These are phyloP conservation scores for Plasmodium ovale DNA, from an alignment of 169 alveolate species.

Conservation along the genomic window DNA sequence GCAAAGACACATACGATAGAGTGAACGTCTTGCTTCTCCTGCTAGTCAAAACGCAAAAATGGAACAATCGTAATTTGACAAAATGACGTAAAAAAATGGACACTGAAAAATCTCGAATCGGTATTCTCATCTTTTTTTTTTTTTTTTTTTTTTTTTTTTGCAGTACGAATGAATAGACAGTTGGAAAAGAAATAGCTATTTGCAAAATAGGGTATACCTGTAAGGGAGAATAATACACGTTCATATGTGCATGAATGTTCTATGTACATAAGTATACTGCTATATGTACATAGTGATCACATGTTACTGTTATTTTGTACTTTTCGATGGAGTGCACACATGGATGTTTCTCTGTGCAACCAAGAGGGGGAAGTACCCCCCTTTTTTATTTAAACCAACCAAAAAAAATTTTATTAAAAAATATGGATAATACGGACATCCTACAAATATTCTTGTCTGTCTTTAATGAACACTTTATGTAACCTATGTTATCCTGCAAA, in stretches of 20 bases:
- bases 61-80: neutral
- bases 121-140: neutral
- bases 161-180: constrained; percentile 38
- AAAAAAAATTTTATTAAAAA: constrained; percentile 60
- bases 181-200: constrained; percentile 66
- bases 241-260: neutral
- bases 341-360: too few species aligned
- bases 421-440: constrained; percentile 57
- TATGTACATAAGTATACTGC: neutral
- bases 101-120: neutral
- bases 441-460: constrained; percentile 61
- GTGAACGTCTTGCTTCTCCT: neutral
- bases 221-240: neutral
- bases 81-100: too few species aligned
- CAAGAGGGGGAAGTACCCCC: too few species aligned
- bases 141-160: neutral
- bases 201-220: constrained; percentile 67
- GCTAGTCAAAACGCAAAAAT: too few species aligned
- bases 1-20: neutral
- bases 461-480: constrained; percentile 56
- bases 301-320: too few species aligned
- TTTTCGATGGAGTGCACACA: too few species aligned
- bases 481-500: constrained; percentile 33
- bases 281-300: too few species aligned
- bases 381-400: too few species aligned